Evolutionary conservation across 768 basidiomycete species (phyloP).

Genomic region (Solioccasus polychromus): DNA sequence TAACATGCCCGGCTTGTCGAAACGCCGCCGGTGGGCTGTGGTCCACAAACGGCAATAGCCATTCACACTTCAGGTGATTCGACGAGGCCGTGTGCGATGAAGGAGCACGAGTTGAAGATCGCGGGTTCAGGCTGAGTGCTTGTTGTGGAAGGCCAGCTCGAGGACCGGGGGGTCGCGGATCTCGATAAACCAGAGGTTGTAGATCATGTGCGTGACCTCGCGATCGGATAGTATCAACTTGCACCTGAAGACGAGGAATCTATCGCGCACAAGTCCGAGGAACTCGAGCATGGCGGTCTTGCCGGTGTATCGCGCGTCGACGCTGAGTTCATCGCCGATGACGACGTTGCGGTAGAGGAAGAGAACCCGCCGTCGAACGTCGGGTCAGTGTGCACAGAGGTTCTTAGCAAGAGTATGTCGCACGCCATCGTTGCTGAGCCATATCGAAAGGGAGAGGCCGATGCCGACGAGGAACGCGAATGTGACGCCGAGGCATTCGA

Average conservation of each 20-base stretch:
- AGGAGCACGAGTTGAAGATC: too few species aligned
- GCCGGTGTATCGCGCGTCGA: constrained; percentile 16
- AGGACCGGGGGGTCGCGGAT: too few species aligned
- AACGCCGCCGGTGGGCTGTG: constrained; percentile 5
- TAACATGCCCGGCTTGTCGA: constrained; percentile 7
- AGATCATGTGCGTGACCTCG: too few species aligned
- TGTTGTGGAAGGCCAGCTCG: too few species aligned
- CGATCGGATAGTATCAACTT: constrained; percentile 23
- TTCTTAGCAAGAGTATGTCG: constrained; percentile 18
- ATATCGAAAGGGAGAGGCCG: constrained; percentile 23
- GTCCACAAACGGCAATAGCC: constrained; percentile 18
- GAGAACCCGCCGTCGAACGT: constrained; percentile 28
- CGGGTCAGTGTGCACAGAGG: constrained; percentile 19
- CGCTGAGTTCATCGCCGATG: constrained; percentile 2
- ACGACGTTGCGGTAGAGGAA: constrained; percentile 20
- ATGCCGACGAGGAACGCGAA: constrained; percentile 17
- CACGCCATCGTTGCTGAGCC: constrained; percentile 23
- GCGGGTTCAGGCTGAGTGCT: too few species aligned
- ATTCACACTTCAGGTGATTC: constrained; percentile 22
- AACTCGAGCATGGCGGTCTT: constrained; percentile 27
- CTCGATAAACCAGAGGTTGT: too few species aligned
- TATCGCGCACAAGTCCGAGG: constrained; percentile 25
- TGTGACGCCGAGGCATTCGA: constrained; percentile 10
- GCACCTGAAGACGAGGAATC: constrained; percentile 27
- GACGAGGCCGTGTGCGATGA: too few species aligned